Conservation (phyloP, 306 rosid species). For the Carpinus fangiana region DNA sequence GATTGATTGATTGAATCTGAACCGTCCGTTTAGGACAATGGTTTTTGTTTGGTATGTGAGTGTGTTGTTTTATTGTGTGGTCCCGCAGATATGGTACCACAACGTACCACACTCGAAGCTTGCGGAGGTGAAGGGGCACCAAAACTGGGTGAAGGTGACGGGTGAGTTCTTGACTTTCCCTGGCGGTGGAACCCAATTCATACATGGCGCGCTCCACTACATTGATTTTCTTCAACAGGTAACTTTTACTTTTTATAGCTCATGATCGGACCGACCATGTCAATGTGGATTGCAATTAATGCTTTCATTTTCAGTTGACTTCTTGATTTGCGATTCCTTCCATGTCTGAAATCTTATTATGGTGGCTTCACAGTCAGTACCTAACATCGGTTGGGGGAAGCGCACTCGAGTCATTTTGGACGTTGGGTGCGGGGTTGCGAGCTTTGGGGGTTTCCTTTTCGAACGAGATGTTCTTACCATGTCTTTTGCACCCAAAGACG, state of each 20-base stretch:
- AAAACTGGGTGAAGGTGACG: constrained; percentile 86
- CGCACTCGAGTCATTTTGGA: constrained; percentile 73
- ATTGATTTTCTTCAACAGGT: constrained; percentile 83
- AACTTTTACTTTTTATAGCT: neutral
- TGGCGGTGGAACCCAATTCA: constrained; percentile 94
- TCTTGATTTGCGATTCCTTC: too few relatives aligned
- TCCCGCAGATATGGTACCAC: constrained; percentile 71
- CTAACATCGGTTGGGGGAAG: constrained; percentile 72
- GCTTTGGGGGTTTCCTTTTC: constrained; percentile 86
- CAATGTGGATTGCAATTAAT: neutral
- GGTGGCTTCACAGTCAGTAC: constrained; percentile 60
- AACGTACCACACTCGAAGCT: constrained; percentile 76
- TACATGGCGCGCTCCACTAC: constrained; percentile 89
- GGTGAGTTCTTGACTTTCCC: constrained; percentile 93
- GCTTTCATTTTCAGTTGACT: too few relatives aligned
- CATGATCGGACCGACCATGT: neutral
- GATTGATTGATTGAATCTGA: neutral
- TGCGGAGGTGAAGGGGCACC: constrained; percentile 93
- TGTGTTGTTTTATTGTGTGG: neutral
- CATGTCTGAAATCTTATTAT: too few relatives aligned
- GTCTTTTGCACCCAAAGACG: constrained; percentile 98
- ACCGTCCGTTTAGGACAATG: neutral
- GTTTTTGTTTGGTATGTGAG: constrained; percentile 1
- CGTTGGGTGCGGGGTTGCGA: constrained; percentile 96
- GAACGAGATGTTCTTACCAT: constrained; percentile 81